These are phyloP conservation scores for Phlyctochytrium arcticum DNA, from an alignment of 192 early-diverging fungal genomes.

Conservation along the genomic window DNA sequence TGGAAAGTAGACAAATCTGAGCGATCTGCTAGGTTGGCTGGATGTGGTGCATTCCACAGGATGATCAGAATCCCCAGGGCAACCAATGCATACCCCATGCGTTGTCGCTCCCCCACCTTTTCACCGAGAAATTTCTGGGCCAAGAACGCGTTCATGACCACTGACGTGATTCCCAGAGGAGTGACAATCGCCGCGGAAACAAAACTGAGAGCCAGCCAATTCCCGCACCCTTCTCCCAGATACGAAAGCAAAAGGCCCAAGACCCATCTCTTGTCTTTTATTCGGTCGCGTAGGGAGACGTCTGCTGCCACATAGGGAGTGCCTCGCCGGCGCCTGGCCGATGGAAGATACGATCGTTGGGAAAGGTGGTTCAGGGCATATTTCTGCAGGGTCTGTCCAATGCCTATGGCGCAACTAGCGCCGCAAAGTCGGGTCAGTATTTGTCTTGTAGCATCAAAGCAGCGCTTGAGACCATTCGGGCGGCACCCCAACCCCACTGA, in stretches of 20 bases:
- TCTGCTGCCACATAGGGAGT: neutral
- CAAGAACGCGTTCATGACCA: slow-evolving; percentile 21
- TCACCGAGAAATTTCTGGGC: slow-evolving; percentile 20
- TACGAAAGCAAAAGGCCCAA: slow-evolving; percentile 26
- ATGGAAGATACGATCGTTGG: neutral
- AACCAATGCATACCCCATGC: slow-evolving; percentile 20
- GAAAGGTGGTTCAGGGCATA: slow-evolving; percentile 23
- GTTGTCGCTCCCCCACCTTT: slow-evolving; percentile 3
- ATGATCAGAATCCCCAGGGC: slow-evolving; percentile 19
- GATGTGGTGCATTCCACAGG: slow-evolving; percentile 26
- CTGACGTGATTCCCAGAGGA: slow-evolving; percentile 29
- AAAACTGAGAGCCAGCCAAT: slow-evolving; percentile 24
- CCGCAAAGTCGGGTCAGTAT: neutral
- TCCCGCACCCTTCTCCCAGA: slow-evolving; percentile 25
- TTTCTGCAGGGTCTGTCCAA: slow-evolving; percentile 33
- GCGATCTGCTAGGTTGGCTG: no score
- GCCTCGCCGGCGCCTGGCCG: neutral
- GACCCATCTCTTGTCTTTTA: slow-evolving; percentile 9
- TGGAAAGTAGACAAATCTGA: no score
- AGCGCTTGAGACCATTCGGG: neutral
- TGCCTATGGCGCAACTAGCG: slow-evolving; percentile 19
- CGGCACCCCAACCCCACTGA: neutral
- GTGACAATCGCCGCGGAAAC: slow-evolving; percentile 31
- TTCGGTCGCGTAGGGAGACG: neutral
- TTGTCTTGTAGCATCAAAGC: no score